Base-by-base conservation (phyloP, 129 eudicot genomes). In the Ambrosia trifida region DNA sequence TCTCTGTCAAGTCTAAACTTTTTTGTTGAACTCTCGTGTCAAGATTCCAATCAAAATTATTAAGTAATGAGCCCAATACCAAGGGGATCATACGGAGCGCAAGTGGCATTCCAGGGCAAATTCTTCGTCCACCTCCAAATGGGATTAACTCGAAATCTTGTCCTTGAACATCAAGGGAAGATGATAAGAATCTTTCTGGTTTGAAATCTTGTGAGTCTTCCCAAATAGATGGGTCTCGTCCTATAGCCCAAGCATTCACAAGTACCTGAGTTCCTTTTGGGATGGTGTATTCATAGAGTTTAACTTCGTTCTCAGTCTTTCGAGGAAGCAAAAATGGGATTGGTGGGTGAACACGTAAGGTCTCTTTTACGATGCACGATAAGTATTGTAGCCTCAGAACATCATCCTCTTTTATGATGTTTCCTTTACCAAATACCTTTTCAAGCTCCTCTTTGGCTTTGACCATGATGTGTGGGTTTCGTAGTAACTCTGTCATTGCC, bases 361-460 rank as follows among this genome's bases (percentile, higher is more conserved):
- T 53, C 60, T 53, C 60, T 18, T 53, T 53, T 5, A 50, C 57
- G 16, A 50, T 50, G 57, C 57, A 50, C 2, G 57, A 50, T 50
- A 50, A 50, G 57, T 50, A 50, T 50, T 24, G 57, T 50, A 50
- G 19, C 57, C 20, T 50, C 24, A 50, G 7, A 18, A 50, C 10
- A 50, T 50, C 57, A 50, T 50, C 57, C 28, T 16, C 57, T 0
- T 5, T 50, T 6, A 16, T 9, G 3, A 50, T 50, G 17, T 50
- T 17, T 18, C 57, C 57, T 50, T 14, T 53, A 53, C 60, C 60
- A 8, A 53, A 17, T 17, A 53, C 32, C 13, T 17, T 53, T 53
- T 53, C 60, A 9, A 53, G 60, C 32, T 53, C 60, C 12, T 53
- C 60, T 53, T 53, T 53, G 12, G 60, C 60, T 53, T 53, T 53